phyloP scores from a whole-genome alignment of 352 stramenopile genomes.

The Elongisporangium anandrum region DNA sequence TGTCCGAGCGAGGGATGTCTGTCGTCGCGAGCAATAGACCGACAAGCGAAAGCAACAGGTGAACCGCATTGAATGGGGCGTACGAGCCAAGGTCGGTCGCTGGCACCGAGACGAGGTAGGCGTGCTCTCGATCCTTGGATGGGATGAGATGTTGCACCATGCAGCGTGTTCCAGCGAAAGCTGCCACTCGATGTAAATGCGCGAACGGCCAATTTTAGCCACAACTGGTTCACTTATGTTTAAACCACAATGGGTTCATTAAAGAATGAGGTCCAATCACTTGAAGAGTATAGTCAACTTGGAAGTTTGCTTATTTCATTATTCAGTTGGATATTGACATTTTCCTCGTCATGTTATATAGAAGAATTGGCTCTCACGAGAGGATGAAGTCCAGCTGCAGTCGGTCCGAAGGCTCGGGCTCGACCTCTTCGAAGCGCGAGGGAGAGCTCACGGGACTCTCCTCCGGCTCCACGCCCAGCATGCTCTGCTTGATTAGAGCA shows the following conservation, averaged over 20 bases:
- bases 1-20: background rate
- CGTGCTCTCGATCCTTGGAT: no score
- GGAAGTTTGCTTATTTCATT: no score
- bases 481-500: conserved; percentile 38
- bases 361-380: background rate
- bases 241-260: no score
- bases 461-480: conserved; percentile 23
- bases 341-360: no score
- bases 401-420: background rate
- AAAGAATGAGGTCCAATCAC: no score
- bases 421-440: background rate
- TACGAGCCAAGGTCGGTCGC: background rate
- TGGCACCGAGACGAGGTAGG: background rate
- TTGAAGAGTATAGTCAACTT: no score
- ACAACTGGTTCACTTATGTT: no score
- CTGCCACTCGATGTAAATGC: no score
- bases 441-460: background rate
- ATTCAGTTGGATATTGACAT: no score
- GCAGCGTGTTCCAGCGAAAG: no score
- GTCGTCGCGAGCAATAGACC: background rate
- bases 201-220: no score
- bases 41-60: background rate
- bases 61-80: background rate
- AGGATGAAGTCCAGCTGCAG: background rate
- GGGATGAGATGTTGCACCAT: no score